phyloP scores from a whole-genome alignment of 106 monocot species.

The Allium sativum region DNA sequence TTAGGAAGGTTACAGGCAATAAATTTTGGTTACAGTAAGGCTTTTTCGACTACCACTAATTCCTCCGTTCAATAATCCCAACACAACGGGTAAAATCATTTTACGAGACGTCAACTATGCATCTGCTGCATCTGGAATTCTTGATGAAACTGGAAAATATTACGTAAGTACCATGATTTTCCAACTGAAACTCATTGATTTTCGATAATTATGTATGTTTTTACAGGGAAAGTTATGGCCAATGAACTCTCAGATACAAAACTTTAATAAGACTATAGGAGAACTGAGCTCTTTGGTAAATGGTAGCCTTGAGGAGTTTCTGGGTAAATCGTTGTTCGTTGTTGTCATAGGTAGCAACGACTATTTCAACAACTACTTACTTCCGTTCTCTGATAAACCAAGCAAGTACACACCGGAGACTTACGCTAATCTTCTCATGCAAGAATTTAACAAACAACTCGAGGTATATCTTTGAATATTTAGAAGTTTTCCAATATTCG shows the following conservation, averaged over 20 bases:
- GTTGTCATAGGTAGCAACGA: slow-evolving; percentile 41
- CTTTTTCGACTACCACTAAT: slow-evolving; percentile 38
- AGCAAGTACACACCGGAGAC: slow-evolving; percentile 19
- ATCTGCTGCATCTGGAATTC: slow-evolving; percentile 57
- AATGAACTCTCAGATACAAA: slow-evolving; percentile 45
- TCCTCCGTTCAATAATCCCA: slow-evolving; percentile 49
- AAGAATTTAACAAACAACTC: slow-evolving; percentile 29
- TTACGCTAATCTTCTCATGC: slow-evolving; percentile 25
- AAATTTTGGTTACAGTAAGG: slow-evolving; percentile 14
- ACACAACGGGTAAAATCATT: slow-evolving; percentile 11
- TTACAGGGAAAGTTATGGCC: slow-evolving; percentile 32
- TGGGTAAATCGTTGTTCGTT: slow-evolving; percentile 35
- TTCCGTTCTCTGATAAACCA: slow-evolving; percentile 23
- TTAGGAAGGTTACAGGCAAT: not conserved
- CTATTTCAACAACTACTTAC: slow-evolving; percentile 56
- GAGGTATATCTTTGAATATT: slow-evolving; percentile 16
- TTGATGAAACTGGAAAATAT: slow-evolving; percentile 39
- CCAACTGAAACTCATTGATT: too few species aligned
- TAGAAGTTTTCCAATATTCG: too few species aligned
- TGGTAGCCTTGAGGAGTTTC: slow-evolving; percentile 6
- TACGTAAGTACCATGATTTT: not conserved
- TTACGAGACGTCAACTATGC: slow-evolving; percentile 50
- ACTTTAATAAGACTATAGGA: slow-evolving; percentile 22
- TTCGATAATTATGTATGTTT: too few species aligned
- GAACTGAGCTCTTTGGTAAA: slow-evolving; percentile 16